phyloP scores from a whole-genome alignment of 495 filamentous ascomycete genomes.

The Penicillium subrubescens region DNA sequence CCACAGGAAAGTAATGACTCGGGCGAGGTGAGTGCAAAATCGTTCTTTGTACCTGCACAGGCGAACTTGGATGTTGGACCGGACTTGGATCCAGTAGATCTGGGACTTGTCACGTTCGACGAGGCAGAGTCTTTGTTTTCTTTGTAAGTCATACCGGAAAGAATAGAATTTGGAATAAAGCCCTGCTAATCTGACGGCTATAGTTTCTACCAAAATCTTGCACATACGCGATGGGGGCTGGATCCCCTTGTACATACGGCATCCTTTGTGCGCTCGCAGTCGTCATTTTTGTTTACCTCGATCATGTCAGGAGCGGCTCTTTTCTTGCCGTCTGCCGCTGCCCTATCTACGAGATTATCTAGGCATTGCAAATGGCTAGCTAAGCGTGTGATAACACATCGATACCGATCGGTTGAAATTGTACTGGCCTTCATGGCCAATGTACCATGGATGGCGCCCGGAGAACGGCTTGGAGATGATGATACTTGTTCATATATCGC shows the following conservation, averaged over 20 bases:
- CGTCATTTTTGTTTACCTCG: slow-evolving; percentile 71
- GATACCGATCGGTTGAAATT: slow-evolving; percentile 70
- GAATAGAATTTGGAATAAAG: not conserved
- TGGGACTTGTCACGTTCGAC: slow-evolving; percentile 62
- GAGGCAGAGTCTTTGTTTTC: slow-evolving; percentile 65
- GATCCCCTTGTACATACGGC: slow-evolving; percentile 66
- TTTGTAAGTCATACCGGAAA: slow-evolving; percentile 52
- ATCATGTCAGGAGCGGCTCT: slow-evolving; percentile 65
- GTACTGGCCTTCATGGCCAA: slow-evolving; percentile 77
- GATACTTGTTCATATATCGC: slow-evolving; percentile 72
- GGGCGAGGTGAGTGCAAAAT: slow-evolving; percentile 29
- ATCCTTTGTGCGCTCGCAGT: slow-evolving; percentile 64
- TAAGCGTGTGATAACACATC: slow-evolving; percentile 56
- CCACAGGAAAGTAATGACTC: slow-evolving; percentile 11
- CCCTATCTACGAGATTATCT: slow-evolving; percentile 63
- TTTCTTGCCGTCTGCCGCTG: slow-evolving; percentile 62
- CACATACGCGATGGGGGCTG: slow-evolving; percentile 74
- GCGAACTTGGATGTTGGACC: slow-evolving; percentile 62
- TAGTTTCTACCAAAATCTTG: slow-evolving; percentile 69
- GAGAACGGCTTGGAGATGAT: slow-evolving; percentile 66
- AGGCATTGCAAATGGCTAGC: slow-evolving; percentile 66
- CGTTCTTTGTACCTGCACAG: slow-evolving; percentile 63
- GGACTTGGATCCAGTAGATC: slow-evolving; percentile 66
- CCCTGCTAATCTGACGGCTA: not conserved
- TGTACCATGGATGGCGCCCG: slow-evolving; percentile 74